Evolutionary conservation across 2,329 filamentous ascomycete species (phyloP).

Genomic region (Chrysosporium queenslandicum): DNA sequence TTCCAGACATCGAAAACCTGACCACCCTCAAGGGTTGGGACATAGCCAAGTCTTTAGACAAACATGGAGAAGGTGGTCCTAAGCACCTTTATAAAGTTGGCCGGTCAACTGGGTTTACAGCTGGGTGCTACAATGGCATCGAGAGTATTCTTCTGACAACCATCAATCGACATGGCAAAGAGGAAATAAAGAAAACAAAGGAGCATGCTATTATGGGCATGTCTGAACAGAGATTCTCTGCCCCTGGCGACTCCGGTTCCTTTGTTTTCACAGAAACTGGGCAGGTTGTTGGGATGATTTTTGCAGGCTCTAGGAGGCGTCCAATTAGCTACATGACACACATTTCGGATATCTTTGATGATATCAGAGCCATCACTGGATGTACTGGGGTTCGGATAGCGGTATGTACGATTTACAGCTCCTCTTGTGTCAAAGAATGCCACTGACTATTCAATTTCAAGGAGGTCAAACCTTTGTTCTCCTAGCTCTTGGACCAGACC

Average conservation of each 20-base stretch:
- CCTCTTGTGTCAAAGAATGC: slow-evolving; percentile 1
- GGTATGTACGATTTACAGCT: neutral
- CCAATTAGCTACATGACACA: neutral
- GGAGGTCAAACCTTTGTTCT: neutral
- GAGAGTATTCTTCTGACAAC: slow-evolving; percentile 3
- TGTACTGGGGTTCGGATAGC: neutral
- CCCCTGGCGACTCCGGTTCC: slow-evolving; percentile 7
- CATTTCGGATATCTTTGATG: slow-evolving; percentile 1
- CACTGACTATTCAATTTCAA: neutral
- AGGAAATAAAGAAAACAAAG: slow-evolving; percentile 4
- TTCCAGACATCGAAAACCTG: neutral
- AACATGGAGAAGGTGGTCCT: neutral
- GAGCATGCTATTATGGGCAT: slow-evolving; percentile 4
- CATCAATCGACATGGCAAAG: slow-evolving; percentile 5
- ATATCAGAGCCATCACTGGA: slow-evolving; percentile 5
- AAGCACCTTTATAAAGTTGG: slow-evolving; percentile 7
- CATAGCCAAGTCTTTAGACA: slow-evolving; percentile 1
- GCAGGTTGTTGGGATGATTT: neutral
- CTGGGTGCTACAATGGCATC: slow-evolving; percentile 2
- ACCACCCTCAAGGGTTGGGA: slow-evolving; percentile 6
- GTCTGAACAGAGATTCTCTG: slow-evolving; percentile 2
- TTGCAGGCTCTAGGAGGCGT: neutral
- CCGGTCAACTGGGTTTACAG: slow-evolving; percentile 4
- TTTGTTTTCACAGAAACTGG: slow-evolving; percentile 2
- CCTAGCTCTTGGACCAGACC: neutral